Evolutionary conservation across 768 basidiomycete genomes (phyloP).

Genomic region (Chalciporus chontae): DNA sequence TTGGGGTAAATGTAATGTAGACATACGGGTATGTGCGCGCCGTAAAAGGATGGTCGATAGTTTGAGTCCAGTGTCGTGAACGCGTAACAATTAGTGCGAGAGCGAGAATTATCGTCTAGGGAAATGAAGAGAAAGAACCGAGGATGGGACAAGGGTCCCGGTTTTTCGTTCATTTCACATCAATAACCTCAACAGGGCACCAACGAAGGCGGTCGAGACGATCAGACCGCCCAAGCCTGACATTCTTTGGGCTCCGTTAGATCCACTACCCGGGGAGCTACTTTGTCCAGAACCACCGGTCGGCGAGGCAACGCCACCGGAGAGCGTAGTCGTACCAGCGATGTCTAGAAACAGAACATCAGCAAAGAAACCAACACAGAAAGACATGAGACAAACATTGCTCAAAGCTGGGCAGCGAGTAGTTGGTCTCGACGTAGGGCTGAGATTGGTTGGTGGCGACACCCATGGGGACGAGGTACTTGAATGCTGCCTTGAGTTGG

Average conservation of each 20-base stretch:
- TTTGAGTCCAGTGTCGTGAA: neutral
- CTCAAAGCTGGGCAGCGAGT: conserved; percentile 39
- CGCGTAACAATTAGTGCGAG: neutral
- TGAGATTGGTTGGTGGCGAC: conserved; percentile 49
- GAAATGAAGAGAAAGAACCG: neutral
- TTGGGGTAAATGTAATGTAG: neutral
- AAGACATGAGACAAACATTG: conserved; percentile 36
- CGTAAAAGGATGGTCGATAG: too few relatives aligned
- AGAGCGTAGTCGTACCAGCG: conserved; percentile 23
- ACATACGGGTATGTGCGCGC: too few relatives aligned
- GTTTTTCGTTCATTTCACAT: conserved; percentile 10
- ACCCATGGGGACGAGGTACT: conserved; percentile 49
- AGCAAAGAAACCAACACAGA: neutral
- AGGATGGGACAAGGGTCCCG: neutral
- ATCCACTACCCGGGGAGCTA: conserved; percentile 1
- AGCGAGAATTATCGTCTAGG: neutral
- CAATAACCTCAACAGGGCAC: conserved; percentile 14
- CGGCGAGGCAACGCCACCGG: neutral
- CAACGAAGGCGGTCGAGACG: conserved; percentile 15
- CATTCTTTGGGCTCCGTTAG: neutral
- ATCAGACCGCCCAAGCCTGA: conserved; percentile 10
- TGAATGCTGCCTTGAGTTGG: conserved; percentile 42
- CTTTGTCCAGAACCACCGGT: conserved; percentile 5
- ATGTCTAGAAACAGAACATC: conserved; percentile 13
- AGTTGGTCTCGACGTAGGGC: conserved; percentile 49